These are phyloP conservation scores for Chaetoceros muelleri DNA, from an alignment of 108 stramenopile genomes.

Conservation along the genomic window DNA sequence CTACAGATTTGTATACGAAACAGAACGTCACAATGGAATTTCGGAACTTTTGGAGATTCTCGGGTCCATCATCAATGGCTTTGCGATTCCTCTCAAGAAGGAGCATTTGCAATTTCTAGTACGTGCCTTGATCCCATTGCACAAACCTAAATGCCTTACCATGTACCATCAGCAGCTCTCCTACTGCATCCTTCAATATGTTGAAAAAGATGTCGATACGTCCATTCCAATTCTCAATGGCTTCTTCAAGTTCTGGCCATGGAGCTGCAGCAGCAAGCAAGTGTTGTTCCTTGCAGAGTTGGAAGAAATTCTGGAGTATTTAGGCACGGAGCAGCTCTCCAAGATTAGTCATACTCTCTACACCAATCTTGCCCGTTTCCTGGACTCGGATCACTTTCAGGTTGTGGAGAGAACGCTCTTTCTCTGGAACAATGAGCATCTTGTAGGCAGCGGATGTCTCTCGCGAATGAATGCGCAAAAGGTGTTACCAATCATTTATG, in stretches of 20 bases:
- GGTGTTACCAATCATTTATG: slow-evolving; percentile 91
- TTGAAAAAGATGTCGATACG: slow-evolving; percentile 99
- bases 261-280: slow-evolving; percentile 89
- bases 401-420: slow-evolving; percentile 94
- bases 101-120: slow-evolving; percentile 96
- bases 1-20: slow-evolving; percentile 95
- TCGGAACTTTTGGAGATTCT: slow-evolving; percentile 97
- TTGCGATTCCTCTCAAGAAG: slow-evolving; percentile 93
- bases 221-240: slow-evolving; percentile 93
- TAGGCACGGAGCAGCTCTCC: slow-evolving; percentile 83
- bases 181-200: slow-evolving; percentile 99
- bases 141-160: slow-evolving; percentile 96
- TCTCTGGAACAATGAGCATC: slow-evolving; percentile 97
- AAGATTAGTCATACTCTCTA: slow-evolving; percentile 81
- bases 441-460: slow-evolving; percentile 84
- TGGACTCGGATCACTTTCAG: slow-evolving; percentile 95
- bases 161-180: slow-evolving; percentile 98
- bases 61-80: slow-evolving; percentile 97
- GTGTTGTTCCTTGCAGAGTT: slow-evolving; percentile 96
- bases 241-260: slow-evolving; percentile 97
- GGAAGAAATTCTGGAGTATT: slow-evolving; percentile 94
- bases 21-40: slow-evolving; percentile 95
- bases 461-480: slow-evolving; percentile 78
- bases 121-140: slow-evolving; percentile 93
- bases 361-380: slow-evolving; percentile 83